A percentile compares a stretch with the other conserved stretches of the same genome.
Conservation (phyloP, 306 rosid species). For the Pyrus bretschneideri region DNA sequence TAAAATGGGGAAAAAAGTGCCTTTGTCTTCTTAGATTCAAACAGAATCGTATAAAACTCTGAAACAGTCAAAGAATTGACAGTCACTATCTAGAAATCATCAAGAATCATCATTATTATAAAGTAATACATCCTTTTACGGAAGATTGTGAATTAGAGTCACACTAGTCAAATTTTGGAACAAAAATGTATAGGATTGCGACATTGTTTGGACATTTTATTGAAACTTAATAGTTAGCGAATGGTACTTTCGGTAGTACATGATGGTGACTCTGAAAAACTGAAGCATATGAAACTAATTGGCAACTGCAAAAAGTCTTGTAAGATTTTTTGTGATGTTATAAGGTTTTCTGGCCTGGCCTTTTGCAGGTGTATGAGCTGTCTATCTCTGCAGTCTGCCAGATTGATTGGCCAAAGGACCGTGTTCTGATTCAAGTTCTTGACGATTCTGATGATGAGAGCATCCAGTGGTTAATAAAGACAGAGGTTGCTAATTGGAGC, state of each 20-base stretch:
- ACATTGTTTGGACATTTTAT: constrained; percentile 8
- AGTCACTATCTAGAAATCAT: neutral
- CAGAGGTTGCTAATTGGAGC: constrained; percentile 74
- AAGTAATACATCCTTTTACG: neutral
- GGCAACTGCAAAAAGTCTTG: constrained; percentile 1
- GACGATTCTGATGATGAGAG: constrained; percentile 87
- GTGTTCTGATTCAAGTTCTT: constrained; percentile 81
- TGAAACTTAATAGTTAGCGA: neutral
- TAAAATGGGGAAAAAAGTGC: neutral
- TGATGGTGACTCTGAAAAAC: neutral
- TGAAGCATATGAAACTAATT: neutral
- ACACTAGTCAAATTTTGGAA: neutral
- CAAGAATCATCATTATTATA: neutral
- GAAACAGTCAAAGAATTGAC: neutral
- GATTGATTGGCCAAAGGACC: constrained; percentile 88
- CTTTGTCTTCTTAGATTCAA: constrained; percentile 2
- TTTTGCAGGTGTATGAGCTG: constrained; percentile 83
- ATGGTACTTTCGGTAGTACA: neutral
- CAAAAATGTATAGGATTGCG: neutral
- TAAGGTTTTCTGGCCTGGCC: constrained; percentile 6
- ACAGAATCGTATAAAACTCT: neutral
- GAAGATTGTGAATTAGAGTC: neutral
- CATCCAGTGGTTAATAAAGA: constrained; percentile 69
- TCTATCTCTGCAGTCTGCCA: constrained; percentile 90
- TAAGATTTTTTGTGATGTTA: constrained; percentile 6